Evolutionary conservation across 1,284 basidiomycete genomes (phyloP).

Genomic region (Boletus sp.): DNA sequence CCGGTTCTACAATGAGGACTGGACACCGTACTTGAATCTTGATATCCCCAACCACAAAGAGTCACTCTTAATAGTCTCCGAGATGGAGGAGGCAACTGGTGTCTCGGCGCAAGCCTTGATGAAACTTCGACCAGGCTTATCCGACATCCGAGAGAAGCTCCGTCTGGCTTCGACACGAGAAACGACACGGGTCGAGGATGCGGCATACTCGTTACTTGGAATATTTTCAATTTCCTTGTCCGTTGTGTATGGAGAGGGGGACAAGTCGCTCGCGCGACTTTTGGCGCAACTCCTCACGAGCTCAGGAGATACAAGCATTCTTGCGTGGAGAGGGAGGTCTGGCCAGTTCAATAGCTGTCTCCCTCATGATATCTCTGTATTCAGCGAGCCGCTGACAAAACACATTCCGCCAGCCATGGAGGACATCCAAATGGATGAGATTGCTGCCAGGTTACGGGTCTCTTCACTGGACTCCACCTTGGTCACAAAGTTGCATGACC

Average conservation of each 20-base stretch:
- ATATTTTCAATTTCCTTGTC: constrained; percentile 1
- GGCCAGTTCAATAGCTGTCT: constrained; percentile 11
- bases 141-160: constrained; percentile 7
- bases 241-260: constrained; percentile 1
- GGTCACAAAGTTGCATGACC: neutral
- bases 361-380: neutral
- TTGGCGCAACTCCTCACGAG: neutral
- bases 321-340: constrained; percentile 8
- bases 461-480: neutral
- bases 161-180: constrained; percentile 4
- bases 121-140: neutral
- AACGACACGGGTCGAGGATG: constrained; percentile 3
- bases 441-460: neutral
- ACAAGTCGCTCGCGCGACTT: neutral
- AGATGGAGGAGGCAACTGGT: constrained; percentile 5
- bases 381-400: neutral
- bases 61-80: neutral
- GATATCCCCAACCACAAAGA: neutral
- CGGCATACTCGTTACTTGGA: constrained; percentile 5
- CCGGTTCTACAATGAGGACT: neutral
- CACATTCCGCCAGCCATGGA: neutral
- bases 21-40: neutral
- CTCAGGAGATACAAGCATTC: constrained; percentile 1
- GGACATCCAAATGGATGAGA: neutral
- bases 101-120: neutral